Conservation (phyloP, 2,329 filamentous ascomycete genomes). For the Pestalotiopsis fici region DNA sequence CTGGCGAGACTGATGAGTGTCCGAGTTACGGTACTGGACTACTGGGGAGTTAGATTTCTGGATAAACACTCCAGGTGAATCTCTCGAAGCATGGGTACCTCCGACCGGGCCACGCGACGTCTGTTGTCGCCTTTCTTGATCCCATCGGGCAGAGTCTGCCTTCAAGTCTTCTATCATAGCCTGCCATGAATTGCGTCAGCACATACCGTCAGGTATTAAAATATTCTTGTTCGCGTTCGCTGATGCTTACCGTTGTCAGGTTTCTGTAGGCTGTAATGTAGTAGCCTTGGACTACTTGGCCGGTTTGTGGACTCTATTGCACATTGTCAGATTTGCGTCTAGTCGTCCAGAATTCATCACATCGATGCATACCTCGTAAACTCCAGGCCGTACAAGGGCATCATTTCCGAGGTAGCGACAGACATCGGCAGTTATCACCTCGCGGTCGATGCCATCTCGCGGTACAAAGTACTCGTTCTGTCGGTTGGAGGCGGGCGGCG, state of each 20-base stretch:
- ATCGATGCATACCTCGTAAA: slow-evolving; percentile 62
- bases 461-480: slow-evolving; percentile 82
- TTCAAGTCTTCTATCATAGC: slow-evolving; percentile 66
- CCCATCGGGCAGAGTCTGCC: slow-evolving; percentile 63
- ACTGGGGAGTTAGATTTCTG: slow-evolving; percentile 61
- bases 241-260: slow-evolving; percentile 68
- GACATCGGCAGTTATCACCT: slow-evolving; percentile 83
- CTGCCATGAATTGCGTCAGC: slow-evolving; percentile 36
- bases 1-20: slow-evolving; percentile 48
- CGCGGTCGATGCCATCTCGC: slow-evolving; percentile 78
- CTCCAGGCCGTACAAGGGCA: slow-evolving; percentile 74
- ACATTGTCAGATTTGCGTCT: slow-evolving; percentile 17
- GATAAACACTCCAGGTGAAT: slow-evolving; percentile 45
- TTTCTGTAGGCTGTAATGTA: slow-evolving; percentile 80
- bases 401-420: slow-evolving; percentile 84
- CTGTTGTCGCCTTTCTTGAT: slow-evolving; percentile 59
- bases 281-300: slow-evolving; percentile 69
- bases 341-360: not conserved
- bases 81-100: slow-evolving; percentile 60
- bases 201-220: not conserved
- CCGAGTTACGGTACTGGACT: slow-evolving; percentile 60
- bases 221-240: not conserved
- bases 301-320: slow-evolving; percentile 52
- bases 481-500: slow-evolving; percentile 43
- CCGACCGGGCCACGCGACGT: slow-evolving; percentile 53